Evolutionary conservation across 108 stramenopile genomes (phyloP).

Genomic region (Schizochytrium sp.): DNA sequence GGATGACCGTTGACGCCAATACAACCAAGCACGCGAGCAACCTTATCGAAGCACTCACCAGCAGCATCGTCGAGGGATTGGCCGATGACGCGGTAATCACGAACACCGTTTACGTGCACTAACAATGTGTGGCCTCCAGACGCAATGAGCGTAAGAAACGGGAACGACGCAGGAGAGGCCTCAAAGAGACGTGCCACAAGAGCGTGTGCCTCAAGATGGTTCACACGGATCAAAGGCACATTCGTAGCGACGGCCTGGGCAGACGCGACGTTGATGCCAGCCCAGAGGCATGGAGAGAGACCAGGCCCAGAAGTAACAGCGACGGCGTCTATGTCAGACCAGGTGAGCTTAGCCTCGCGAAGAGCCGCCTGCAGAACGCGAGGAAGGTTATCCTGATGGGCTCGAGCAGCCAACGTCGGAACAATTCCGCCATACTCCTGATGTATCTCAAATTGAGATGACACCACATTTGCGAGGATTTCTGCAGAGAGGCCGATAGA

Average conservation of each 20-base stretch:
- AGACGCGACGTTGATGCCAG: conserved; percentile 47
- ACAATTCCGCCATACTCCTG: conserved; percentile 66
- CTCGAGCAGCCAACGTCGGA: conserved; percentile 59
- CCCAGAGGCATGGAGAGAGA: conserved; percentile 64
- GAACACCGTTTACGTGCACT: conserved; percentile 43
- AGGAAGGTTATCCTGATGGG: conserved; percentile 64
- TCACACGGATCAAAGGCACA: conserved; percentile 62
- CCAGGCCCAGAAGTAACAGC: conserved; percentile 67
- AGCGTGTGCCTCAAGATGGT: conserved; percentile 66
- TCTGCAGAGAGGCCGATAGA: conserved; percentile 26
- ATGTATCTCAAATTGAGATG: conserved; percentile 63
- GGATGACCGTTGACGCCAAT: conserved; percentile 1
- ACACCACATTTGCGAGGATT: conserved; percentile 57
- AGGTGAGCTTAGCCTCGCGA: background rate
- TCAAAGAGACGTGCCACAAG: conserved; percentile 55
- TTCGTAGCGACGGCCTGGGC: background rate
- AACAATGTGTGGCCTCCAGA: conserved; percentile 68
- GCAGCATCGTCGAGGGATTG: conserved; percentile 64
- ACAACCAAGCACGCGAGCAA: conserved; percentile 25
- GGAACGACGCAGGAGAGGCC: conserved; percentile 1
- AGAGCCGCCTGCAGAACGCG: conserved; percentile 32
- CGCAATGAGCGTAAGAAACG: conserved; percentile 63
- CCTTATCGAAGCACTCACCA: conserved; percentile 68
- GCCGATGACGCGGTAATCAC: conserved; percentile 2
- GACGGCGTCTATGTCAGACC: conserved; percentile 63